Evolutionary conservation across 495 filamentous ascomycete species (phyloP), one percentile per base, ranked within the genome.

Genomic region (Astrothelium macrocarpum): DNA sequence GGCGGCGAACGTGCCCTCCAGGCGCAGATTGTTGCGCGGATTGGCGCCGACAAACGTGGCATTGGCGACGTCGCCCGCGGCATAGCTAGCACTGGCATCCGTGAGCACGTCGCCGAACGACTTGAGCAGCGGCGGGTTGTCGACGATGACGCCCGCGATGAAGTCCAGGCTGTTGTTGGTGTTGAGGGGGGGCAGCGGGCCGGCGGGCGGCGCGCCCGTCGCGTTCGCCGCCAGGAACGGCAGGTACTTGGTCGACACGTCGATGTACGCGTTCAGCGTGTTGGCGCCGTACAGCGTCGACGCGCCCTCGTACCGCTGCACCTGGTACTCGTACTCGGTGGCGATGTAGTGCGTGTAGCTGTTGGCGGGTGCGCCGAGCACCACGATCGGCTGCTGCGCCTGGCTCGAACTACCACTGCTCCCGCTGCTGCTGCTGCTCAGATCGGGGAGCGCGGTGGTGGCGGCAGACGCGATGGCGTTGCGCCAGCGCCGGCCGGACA

Each of bases 271-370:
- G 42, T 90, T 86, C 4, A 97, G 80, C 0, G 90, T 95, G 70
- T 92, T 86, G n/a, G 90, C 90, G 0, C 94, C 94, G 75, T 95
- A 96, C 31, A 97, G 84, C 2, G 94, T 98, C 29, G 90, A 95
- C 18, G 91, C 94, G 59, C 94, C 94, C 77, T 98, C 94, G 75
- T 97, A 97, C 59, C 94, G 85, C 74, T 98, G 94, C 61, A 92
- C 82, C 18, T 74, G 73, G 72, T 97, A 98, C 71, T 98, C 94
- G 72, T 97, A 90, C 68, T 90, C 85, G 0, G 94, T 98, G 11
- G 90, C 77, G 74, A 96, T 95, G 74, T 98, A 98, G 72, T 98
- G 94, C 16, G 94, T 91, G 73, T 98, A 98, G 68, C 82, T 91
- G 75, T 98, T 98, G 10, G 92, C 90, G 3, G 93, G 94, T 0